Evolutionary conservation across 177 flowering plant species (phyloP).

Genomic region (Vitis hybrid): DNA sequence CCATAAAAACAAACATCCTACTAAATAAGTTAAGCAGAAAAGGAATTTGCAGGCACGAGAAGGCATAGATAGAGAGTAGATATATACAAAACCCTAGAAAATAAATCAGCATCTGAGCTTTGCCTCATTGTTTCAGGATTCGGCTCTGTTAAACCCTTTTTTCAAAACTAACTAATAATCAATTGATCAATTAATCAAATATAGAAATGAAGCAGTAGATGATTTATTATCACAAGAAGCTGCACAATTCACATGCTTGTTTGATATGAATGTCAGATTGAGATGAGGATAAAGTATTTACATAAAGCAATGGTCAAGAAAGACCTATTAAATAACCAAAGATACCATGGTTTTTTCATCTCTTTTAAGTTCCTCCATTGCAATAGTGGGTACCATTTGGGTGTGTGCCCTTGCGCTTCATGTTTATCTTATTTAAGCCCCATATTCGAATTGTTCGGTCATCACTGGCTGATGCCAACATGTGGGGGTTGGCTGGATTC

Average conservation of each 20-base stretch:
- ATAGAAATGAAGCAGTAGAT: conserved; percentile 5
- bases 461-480: conserved; percentile 92
- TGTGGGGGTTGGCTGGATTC: conserved; percentile 78
- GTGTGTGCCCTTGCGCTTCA: conserved; percentile 16
- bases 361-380: conserved; percentile 30
- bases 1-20: too few species aligned
- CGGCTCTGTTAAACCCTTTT: too few species aligned
- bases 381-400: conserved; percentile 30
- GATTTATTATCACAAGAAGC: conserved; percentile 19
- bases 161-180: background rate
- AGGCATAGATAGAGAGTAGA: too few species aligned
- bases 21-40: too few species aligned
- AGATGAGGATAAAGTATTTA: conserved; percentile 23
- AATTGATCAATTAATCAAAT: background rate
- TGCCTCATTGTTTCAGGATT: too few species aligned
- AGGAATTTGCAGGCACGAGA: too few species aligned
- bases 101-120: too few species aligned
- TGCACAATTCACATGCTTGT: conserved; percentile 24
- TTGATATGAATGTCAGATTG: conserved; percentile 21
- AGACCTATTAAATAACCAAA: background rate
- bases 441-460: conserved; percentile 88
- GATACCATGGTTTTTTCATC: background rate
- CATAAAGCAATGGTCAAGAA: conserved; percentile 23
- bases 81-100: too few species aligned
- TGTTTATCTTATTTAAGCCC: conserved; percentile 45